These are phyloP conservation scores for Lipomyces yarrowii DNA, from an alignment of 1,139 yeast species.

Conservation along the genomic window DNA sequence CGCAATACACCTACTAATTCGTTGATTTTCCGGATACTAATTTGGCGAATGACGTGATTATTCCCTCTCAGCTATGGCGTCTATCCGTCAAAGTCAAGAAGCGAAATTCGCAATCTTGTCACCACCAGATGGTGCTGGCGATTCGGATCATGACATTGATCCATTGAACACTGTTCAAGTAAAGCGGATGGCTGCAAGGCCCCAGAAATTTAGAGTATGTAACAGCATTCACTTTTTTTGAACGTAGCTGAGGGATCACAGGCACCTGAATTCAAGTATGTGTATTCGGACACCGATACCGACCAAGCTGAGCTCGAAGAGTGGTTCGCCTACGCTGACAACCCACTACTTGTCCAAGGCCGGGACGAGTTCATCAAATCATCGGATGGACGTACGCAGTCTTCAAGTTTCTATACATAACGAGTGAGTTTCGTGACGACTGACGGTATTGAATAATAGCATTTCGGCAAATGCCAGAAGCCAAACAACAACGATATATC, in stretches of 20 bases:
- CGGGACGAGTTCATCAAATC: constrained; percentile 35
- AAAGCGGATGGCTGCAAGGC: constrained; percentile 8
- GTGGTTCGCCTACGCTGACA: constrained; percentile 42
- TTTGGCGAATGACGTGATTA: neutral
- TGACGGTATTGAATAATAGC: neutral
- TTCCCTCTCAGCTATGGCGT: neutral
- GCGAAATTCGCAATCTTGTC: constrained; percentile 20
- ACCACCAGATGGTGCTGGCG: constrained; percentile 10
- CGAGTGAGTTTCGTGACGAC: neutral
- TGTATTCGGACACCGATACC: constrained; percentile 37
- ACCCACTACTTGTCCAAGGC: constrained; percentile 37
- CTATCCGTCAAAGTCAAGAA: neutral
- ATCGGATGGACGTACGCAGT: constrained; percentile 5
- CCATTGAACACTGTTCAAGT: constrained; percentile 15
- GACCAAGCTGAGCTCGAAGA: constrained; percentile 40
- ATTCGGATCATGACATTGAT: constrained; percentile 16
- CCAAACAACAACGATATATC: constrained; percentile 22
- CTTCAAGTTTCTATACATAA: neutral
- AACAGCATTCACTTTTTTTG: neutral
- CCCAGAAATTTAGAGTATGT: constrained; percentile 7
- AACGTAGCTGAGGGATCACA: neutral
- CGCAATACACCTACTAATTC: neutral
- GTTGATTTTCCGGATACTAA: neutral
- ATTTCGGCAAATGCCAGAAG: neutral
- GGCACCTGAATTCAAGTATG: constrained; percentile 38